phyloP scores from a whole-genome alignment of 805 yeast genomes.

The Yamadazyma tumulicola region DNA sequence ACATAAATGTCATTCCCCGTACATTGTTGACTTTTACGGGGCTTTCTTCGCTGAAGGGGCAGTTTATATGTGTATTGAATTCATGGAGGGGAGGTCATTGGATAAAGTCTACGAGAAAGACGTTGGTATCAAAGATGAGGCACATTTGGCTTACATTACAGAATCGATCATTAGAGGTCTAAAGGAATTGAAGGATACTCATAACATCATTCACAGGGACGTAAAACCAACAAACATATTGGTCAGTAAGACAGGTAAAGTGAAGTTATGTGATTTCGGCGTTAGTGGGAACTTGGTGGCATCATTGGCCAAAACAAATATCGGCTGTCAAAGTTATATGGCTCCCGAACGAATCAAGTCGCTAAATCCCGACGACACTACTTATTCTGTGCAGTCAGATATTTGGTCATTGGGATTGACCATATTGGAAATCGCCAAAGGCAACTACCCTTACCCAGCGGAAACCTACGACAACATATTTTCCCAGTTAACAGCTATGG shows the following conservation, averaged over 20 bases:
- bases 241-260: constrained; percentile 77
- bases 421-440: constrained; percentile 82
- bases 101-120: constrained; percentile 73
- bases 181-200: constrained; percentile 79
- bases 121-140: constrained; percentile 67
- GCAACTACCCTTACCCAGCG: constrained; percentile 94
- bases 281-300: constrained; percentile 95
- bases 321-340: constrained; percentile 98
- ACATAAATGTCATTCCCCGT: constrained; percentile 87
- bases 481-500: constrained; percentile 91
- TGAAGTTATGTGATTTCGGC: constrained; percentile 93
- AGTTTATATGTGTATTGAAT: constrained; percentile 97
- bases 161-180: constrained; percentile 79
- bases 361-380: constrained; percentile 64
- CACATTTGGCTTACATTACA: constrained; percentile 74
- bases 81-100: constrained; percentile 94
- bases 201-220: constrained; percentile 92
- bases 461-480: constrained; percentile 89
- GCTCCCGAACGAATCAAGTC: constrained; percentile 94
- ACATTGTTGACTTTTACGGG: constrained; percentile 93
- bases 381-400: constrained; percentile 92
- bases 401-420: constrained; percentile 95
- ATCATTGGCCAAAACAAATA: constrained; percentile 89
- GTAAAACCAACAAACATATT: constrained; percentile 94
- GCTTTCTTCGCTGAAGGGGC: constrained; percentile 98